Percentiles rank a stretch among this genome's conserved stretches.
These are phyloP conservation scores for Glonium stellatum DNA, from an alignment of 495 filamentous ascomycete species.

Conservation along the genomic window DNA sequence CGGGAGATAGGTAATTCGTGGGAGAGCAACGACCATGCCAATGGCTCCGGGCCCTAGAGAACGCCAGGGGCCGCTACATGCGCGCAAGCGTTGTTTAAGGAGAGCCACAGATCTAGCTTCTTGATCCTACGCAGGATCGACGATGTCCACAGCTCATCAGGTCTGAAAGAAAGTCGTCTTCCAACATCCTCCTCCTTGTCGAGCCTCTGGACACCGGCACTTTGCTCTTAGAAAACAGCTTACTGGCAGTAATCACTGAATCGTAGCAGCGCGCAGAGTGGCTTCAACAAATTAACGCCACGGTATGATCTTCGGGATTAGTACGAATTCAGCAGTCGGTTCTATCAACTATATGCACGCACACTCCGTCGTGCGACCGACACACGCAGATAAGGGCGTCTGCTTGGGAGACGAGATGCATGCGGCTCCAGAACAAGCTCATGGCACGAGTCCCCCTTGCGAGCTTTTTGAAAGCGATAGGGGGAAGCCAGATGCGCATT, in stretches of 20 bases:
- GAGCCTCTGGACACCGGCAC: too few relatives aligned
- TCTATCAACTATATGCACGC: not conserved
- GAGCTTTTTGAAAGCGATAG: too few relatives aligned
- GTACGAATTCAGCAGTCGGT: not conserved
- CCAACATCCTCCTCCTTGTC: too few relatives aligned
- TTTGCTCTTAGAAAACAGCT: too few relatives aligned
- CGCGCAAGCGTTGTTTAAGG: not conserved
- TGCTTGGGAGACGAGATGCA: not conserved
- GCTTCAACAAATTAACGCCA: not conserved
- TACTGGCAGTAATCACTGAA: not conserved
- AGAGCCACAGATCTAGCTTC: not conserved
- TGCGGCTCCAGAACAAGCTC: too few relatives aligned
- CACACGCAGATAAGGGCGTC: not conserved
- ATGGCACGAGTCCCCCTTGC: too few relatives aligned
- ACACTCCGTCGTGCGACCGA: not conserved
- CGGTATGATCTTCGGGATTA: not conserved
- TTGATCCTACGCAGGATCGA: not conserved
- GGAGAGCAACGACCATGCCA: too few relatives aligned
- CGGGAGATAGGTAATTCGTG: too few relatives aligned
- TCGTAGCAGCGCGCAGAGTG: not conserved
- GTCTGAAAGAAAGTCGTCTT: too few relatives aligned
- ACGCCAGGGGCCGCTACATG: not conserved
- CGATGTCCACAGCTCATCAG: not conserved
- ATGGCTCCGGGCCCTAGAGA: not conserved
- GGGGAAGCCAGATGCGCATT: too few relatives aligned